Evolutionary conservation across 441 rosid genomes (phyloP), one percentile per base, ranked within the genome.

Genomic region (Biscutella auriculata): DNA sequence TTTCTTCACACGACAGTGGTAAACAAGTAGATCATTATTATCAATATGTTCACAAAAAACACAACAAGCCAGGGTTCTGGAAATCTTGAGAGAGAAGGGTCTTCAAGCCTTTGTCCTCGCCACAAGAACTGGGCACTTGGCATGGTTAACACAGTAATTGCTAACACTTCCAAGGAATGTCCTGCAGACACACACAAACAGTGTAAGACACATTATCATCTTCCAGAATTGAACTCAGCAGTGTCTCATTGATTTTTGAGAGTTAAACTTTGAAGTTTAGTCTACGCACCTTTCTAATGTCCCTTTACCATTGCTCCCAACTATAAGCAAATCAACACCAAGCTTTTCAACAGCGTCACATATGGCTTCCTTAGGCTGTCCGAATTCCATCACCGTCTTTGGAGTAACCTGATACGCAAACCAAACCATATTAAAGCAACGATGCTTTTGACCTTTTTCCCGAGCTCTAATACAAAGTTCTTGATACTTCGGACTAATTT

Each of bases 271-370:
- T 8, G 15, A 51, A 64, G 41, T 33, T 56, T 12, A 2, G 26
- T 52, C 12, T 11, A 57, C 81, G 34, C 49, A 89, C 97, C 94
- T 84, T 69, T 73, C 60, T 35, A 84, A 58, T 27, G 79, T 53
- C 50, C 95, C 85, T 50, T 82, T 79, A 35, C 85, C 72, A 57
- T 82, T 63, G 59, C 89, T 84, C 11, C 97, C 95, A 45, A 90
- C 25, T 1, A 83, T 27, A 41, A 76, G 94, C 42, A 87, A 67
- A 19, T 78, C 51, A 65, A 77, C 65, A 12, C 77, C 70, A 25
- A 68, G 78, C 77, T 84, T 82, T 47, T 84, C 88, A 8, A 57
- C 86, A 23, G 77, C 81, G 14, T 80, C 83, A 53, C 92, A 83
- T 46, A 90, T 80, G 0, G 53, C 65, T 8, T 74, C 73, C 56